Percentiles rank a stretch among this genome's conserved stretches.
phyloP scores from a whole-genome alignment of 1,284 basidiomycete species.

The Ustanciosporium gigantosporum region DNA sequence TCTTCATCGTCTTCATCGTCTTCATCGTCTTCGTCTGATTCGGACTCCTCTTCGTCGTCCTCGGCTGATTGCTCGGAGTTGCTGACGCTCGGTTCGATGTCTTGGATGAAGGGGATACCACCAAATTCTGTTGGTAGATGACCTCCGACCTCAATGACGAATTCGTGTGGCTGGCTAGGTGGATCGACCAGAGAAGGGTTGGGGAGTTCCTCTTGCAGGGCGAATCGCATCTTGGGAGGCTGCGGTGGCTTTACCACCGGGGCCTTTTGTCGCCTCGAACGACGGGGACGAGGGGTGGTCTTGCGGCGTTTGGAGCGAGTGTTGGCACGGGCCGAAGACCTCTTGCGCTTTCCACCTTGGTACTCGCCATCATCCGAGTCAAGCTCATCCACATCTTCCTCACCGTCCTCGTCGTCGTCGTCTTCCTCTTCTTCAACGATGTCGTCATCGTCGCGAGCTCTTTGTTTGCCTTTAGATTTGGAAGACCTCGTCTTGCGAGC shows the following conservation, averaged over 20 bases:
- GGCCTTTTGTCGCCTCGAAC: neutral
- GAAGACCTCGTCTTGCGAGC: too few species aligned
- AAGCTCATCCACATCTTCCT: neutral
- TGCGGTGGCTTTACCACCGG: too few species aligned
- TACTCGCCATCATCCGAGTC: slow-evolving; percentile 7
- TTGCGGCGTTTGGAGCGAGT: neutral
- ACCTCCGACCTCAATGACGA: neutral
- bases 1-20: too few species aligned
- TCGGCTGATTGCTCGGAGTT: too few species aligned
- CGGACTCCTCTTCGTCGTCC: neutral
- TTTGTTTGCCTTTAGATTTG: too few species aligned
- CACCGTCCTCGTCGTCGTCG: neutral
- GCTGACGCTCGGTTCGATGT: too few species aligned
- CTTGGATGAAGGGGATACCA: slow-evolving; percentile 9
- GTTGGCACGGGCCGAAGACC: neutral
- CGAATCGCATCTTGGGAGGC: slow-evolving; percentile 34
- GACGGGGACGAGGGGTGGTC: neutral
- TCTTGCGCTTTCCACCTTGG: neutral
- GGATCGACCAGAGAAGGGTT: slow-evolving; percentile 10
- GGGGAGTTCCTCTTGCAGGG: slow-evolving; percentile 19
- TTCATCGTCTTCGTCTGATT: too few species aligned
- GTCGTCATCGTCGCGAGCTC: too few species aligned
- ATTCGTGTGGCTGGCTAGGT: neutral
- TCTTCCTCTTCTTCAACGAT: slow-evolving; percentile 13
- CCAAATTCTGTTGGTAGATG: neutral